Evolutionary conservation across 768 basidiomycete genomes (phyloP).

Genomic region (Phanerodontia chrysosporium): DNA sequence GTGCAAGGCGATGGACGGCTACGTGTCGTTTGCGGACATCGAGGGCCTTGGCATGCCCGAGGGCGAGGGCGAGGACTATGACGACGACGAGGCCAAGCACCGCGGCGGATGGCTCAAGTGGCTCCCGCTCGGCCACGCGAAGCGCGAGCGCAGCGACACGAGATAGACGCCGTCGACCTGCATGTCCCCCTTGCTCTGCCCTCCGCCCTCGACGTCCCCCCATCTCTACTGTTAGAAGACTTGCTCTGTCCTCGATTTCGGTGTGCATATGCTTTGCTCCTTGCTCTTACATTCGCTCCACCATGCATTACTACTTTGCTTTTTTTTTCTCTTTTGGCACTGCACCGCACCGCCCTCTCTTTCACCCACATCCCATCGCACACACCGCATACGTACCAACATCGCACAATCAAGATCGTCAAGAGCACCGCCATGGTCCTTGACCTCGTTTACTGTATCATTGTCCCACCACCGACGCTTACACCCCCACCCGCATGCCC

Average conservation of each 20-base stretch:
- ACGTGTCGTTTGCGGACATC: conserved; percentile 63
- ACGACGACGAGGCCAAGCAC: conserved; percentile 18
- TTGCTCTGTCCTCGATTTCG: not conserved
- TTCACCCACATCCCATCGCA: too few relatives aligned
- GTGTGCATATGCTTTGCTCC: not conserved
- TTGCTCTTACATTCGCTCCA: not conserved
- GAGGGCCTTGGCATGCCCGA: conserved; percentile 64
- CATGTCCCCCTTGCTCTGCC: too few relatives aligned
- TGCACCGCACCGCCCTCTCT: not conserved
- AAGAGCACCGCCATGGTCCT: not conserved
- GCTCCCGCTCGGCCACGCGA: not conserved
- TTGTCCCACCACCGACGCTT: not conserved
- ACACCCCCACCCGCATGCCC: too few relatives aligned
- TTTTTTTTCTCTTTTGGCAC: not conserved
- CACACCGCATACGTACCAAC: not conserved
- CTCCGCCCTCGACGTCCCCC: not conserved
- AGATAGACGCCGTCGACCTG: too few relatives aligned
- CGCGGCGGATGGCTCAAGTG: conserved; percentile 20
- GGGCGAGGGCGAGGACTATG: conserved; percentile 31
- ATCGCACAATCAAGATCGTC: not conserved
- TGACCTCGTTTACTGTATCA: conserved; percentile 2
- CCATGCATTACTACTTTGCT: not conserved
- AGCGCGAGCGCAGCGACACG: not conserved
- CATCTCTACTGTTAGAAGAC: not conserved
- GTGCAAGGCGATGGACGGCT: conserved; percentile 53